Conservation (phyloP, 106 monocot genomes). For the Vanilla planifolia region DNA sequence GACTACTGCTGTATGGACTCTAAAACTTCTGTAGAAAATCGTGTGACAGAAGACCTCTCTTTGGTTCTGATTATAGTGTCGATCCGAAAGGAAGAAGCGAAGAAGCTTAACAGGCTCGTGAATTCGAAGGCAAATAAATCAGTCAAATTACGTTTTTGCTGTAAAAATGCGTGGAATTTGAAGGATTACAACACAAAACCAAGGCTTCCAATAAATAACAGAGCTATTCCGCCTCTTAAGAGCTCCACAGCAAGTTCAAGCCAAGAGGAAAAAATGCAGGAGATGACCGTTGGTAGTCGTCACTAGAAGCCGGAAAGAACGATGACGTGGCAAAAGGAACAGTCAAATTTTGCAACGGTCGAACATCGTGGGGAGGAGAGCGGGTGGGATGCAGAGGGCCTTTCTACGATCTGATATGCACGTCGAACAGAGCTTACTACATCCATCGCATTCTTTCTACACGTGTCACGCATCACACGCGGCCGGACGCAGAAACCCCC, state of each 20-base stretch:
- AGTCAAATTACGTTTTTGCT: background rate
- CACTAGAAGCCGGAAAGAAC: background rate
- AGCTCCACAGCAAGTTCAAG: too few relatives aligned
- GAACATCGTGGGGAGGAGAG: background rate
- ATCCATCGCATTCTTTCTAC: too few relatives aligned
- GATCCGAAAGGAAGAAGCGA: background rate
- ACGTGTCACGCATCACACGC: too few relatives aligned
- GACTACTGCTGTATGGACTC: too few relatives aligned
- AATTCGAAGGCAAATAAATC: background rate
- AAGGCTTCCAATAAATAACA: background rate
- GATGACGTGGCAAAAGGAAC: background rate
- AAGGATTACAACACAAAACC: background rate
- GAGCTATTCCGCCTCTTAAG: background rate
- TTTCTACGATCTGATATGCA: too few relatives aligned
- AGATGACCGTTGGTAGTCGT: background rate
- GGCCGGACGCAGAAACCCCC: too few relatives aligned
- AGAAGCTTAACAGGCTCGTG: background rate
- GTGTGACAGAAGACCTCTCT: background rate
- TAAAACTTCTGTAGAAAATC: background rate
- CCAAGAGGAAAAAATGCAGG: background rate
- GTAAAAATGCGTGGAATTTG: background rate
- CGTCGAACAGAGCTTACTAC: too few relatives aligned
- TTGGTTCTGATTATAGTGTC: too few relatives aligned
- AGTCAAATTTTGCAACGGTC: conserved; percentile 5
- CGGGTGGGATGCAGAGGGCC: too few relatives aligned